A percentile compares a stretch with the other conserved stretches of the same genome.
Evolutionary conservation across 2,329 filamentous ascomycete genomes (phyloP).

Genomic region (Fusarium stilboides): DNA sequence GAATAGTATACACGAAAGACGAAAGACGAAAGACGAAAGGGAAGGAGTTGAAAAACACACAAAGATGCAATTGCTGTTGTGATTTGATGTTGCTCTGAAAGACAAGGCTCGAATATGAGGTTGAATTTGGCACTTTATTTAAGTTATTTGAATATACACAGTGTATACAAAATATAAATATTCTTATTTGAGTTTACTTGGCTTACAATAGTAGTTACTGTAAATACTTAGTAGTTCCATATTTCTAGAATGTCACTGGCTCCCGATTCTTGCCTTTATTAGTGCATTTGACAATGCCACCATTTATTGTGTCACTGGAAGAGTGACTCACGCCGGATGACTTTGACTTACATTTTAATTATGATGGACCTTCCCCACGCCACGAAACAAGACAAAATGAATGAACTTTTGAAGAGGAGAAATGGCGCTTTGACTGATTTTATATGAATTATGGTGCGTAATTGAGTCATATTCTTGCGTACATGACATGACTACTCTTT

Average conservation of each 20-base stretch:
- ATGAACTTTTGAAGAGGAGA: background rate
- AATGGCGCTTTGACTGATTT: conserved; percentile 11
- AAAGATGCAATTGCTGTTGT: background rate
- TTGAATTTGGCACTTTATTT: background rate
- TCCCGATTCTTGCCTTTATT: conserved; percentile 9
- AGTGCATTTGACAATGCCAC: conserved; percentile 8
- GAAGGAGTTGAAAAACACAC: background rate
- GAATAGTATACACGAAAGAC: background rate
- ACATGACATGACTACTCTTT: background rate
- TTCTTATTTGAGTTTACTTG: background rate
- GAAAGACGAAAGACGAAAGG: background rate
- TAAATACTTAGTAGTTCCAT: no score
- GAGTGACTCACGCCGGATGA: conserved; percentile 50
- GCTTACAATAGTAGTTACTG: background rate
- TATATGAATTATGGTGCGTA: conserved; percentile 6
- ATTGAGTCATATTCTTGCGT: conserved; percentile 19
- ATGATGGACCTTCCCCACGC: background rate
- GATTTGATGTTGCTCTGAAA: conserved; percentile 8
- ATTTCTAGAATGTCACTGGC: conserved; percentile 8
- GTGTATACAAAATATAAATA: background rate
- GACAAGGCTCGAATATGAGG: conserved; percentile 2
- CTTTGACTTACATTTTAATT: conserved; percentile 15
- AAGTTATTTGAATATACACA: background rate
- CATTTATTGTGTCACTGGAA: conserved; percentile 4
- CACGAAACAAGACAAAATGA: background rate